A percentile compares a stretch with the other conserved stretches of the same genome.
phyloP scores from a whole-genome alignment of 1,284 basidiomycete species.

The Sporisorium exsertum region DNA sequence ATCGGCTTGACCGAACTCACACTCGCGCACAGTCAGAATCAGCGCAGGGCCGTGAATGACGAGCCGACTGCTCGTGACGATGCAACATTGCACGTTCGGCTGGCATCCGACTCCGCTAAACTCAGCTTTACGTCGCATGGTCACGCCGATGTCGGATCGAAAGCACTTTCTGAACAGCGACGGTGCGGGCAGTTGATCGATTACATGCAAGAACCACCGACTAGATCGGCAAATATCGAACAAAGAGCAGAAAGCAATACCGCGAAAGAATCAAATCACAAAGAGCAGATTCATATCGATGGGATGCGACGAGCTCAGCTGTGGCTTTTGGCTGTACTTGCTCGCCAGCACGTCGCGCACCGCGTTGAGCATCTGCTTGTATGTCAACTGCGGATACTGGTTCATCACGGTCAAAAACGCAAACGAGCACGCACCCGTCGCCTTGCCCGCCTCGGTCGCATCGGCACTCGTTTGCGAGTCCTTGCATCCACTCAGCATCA shows the following conservation, averaged over 20 bases:
- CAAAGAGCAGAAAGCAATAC: neutral
- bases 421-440: slow-evolving; percentile 75
- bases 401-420: slow-evolving; percentile 71
- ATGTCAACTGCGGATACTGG: slow-evolving; percentile 70
- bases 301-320: slow-evolving; percentile 69
- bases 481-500: slow-evolving; percentile 78
- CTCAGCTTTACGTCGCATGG: neutral
- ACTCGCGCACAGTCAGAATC: too few species aligned
- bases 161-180: too few species aligned
- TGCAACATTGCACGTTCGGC: neutral
- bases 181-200: too few species aligned
- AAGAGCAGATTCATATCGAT: slow-evolving; percentile 67
- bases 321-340: slow-evolving; percentile 68
- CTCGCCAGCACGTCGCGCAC: slow-evolving; percentile 59
- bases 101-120: neutral
- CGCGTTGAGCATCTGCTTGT: slow-evolving; percentile 65
- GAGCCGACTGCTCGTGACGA: neutral
- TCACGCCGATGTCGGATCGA: too few species aligned
- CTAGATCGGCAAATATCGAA: too few species aligned
- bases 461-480: slow-evolving; percentile 94
- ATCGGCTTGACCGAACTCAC: slow-evolving; percentile 7
- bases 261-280: slow-evolving; percentile 43
- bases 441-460: slow-evolving; percentile 81
- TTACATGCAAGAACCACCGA: too few species aligned
- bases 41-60: too few species aligned